Conservation (phyloP, 2,329 filamentous ascomycete genomes). For the Colletotrichum godetiae region DNA sequence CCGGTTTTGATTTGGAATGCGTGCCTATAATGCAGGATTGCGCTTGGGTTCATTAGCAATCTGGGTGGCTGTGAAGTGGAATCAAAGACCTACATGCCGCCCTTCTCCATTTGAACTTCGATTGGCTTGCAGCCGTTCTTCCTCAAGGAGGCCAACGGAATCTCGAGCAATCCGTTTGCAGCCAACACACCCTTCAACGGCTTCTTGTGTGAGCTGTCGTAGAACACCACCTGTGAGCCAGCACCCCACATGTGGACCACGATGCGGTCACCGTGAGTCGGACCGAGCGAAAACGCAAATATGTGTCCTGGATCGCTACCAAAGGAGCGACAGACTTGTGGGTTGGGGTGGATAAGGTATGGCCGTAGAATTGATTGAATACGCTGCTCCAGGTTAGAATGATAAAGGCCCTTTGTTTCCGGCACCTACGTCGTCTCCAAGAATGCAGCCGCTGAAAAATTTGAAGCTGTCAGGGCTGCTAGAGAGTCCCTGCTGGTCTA, state of each 20-base stretch:
- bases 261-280: background rate
- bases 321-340: background rate
- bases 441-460: background rate
- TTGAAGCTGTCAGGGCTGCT: background rate
- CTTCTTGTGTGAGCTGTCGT: background rate
- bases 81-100: too few species aligned
- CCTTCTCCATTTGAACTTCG: too few species aligned
- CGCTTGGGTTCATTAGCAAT: too few species aligned
- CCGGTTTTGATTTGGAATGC: too few species aligned
- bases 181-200: background rate
- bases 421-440: background rate
- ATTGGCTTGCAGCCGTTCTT: too few species aligned
- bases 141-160: too few species aligned
- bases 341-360: background rate
- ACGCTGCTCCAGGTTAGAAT: background rate
- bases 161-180: background rate
- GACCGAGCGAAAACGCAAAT: background rate
- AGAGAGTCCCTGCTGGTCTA: background rate
- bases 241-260: background rate
- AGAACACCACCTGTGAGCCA: background rate
- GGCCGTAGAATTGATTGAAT: background rate
- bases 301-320: background rate
- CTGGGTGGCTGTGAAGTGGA: too few species aligned
- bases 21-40: too few species aligned
- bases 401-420: background rate